These are phyloP conservation scores for Akanthomyces muscarius DNA, from an alignment of 2,329 filamentous ascomycete genomes.

Conservation along the genomic window DNA sequence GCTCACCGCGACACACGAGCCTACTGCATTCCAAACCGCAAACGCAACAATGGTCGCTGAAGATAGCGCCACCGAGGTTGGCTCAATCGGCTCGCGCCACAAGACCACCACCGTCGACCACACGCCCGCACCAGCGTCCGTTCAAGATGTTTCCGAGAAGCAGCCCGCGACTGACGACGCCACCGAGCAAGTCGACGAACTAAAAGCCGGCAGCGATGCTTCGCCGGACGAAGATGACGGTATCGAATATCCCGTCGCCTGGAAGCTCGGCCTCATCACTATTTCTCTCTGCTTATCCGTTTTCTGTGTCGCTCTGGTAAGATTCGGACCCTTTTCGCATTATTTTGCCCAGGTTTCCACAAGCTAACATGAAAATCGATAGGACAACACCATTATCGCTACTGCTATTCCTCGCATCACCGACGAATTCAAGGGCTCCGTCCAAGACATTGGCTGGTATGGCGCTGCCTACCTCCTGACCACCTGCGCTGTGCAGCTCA, in stretches of 20 bases:
- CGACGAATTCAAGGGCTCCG: slow-evolving; percentile 31
- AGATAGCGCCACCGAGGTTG: slow-evolving; percentile 17
- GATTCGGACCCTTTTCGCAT: slow-evolving; percentile 20
- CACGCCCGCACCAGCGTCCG: not conserved
- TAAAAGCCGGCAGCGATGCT: not conserved
- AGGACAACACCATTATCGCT: slow-evolving; percentile 36
- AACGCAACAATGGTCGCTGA: not conserved
- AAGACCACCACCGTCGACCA: slow-evolving; percentile 4
- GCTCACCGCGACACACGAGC: too few species aligned
- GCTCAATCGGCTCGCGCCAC: slow-evolving; percentile 13
- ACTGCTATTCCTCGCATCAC: slow-evolving; percentile 36
- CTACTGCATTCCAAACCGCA: not conserved
- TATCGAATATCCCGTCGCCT: slow-evolving; percentile 27
- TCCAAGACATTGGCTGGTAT: slow-evolving; percentile 45
- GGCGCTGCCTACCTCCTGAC: slow-evolving; percentile 43
- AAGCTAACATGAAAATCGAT: slow-evolving; percentile 15
- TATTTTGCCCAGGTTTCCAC: not conserved
- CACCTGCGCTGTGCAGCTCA: slow-evolving; percentile 44
- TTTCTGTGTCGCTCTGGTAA: slow-evolving; percentile 17
- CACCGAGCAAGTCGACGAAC: not conserved
- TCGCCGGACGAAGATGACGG: slow-evolving; percentile 27
- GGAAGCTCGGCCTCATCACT: slow-evolving; percentile 16
- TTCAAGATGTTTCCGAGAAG: slow-evolving; percentile 7
- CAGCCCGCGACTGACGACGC: not conserved
- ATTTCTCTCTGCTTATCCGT: slow-evolving; percentile 18